A percentile compares a stretch with the other conserved stretches of the same genome.
Evolutionary conservation across 2,329 filamentous ascomycete species (phyloP).

Genomic region (Stagonosporopsis vannaccii): DNA sequence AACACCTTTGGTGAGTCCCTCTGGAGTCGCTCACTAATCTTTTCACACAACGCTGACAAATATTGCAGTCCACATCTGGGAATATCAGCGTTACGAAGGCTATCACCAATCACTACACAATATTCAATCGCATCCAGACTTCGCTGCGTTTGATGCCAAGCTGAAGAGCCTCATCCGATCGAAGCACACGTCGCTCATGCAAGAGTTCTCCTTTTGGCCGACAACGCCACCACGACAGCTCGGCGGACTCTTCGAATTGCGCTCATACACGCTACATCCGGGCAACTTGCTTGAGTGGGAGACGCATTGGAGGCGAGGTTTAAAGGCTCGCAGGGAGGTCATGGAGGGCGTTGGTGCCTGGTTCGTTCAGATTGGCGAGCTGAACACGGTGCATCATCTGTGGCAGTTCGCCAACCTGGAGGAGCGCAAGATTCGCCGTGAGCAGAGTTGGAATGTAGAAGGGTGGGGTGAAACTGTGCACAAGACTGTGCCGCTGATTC

Average conservation of each 20-base stretch:
- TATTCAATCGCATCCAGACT: slow-evolving; percentile 84
- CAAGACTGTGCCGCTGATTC: slow-evolving; percentile 97
- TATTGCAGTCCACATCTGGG: slow-evolving; percentile 94
- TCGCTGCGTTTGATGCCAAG: slow-evolving; percentile 80
- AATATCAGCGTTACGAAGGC: slow-evolving; percentile 95
- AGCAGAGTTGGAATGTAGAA: slow-evolving; percentile 94
- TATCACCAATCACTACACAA: slow-evolving; percentile 91
- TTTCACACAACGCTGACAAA: slow-evolving; percentile 15
- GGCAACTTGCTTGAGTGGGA: slow-evolving; percentile 98
- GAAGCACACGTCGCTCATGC: slow-evolving; percentile 93
- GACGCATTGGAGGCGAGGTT: slow-evolving; percentile 92
- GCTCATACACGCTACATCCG: slow-evolving; percentile 94
- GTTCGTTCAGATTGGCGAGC: slow-evolving; percentile 97
- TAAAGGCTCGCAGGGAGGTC: slow-evolving; percentile 89
- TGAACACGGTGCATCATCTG: slow-evolving; percentile 97
- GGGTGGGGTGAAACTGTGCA: slow-evolving; percentile 98
- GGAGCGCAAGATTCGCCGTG: slow-evolving; percentile 86
- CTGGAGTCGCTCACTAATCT: not conserved
- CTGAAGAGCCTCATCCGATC: slow-evolving; percentile 83
- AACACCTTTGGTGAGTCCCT: slow-evolving; percentile 83
- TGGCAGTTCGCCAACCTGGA: slow-evolving; percentile 99
- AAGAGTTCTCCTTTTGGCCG: slow-evolving; percentile 99
- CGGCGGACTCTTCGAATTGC: slow-evolving; percentile 92
- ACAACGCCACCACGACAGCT: slow-evolving; percentile 89
- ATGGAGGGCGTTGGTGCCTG: slow-evolving; percentile 99